Evolutionary conservation across 1,139 yeast species (phyloP), one percentile per base, ranked within the genome.

Genomic region (Geotrichum aggregatum): DNA sequence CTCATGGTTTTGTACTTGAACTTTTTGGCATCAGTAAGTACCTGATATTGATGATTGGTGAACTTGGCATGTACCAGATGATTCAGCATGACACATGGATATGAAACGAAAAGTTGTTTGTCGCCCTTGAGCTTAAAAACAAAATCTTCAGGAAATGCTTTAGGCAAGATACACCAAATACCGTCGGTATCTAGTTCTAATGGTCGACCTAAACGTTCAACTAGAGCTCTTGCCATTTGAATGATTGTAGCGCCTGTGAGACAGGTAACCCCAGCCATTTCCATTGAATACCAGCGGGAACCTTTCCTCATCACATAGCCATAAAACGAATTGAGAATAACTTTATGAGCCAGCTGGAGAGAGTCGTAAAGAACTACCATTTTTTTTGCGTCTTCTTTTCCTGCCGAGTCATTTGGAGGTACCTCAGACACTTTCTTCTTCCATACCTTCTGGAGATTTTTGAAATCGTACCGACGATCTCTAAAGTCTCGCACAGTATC

Each of bases 231-330:
- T 0, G 98, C 99, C 92, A 91, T 85, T 69, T 94, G 98, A 72
- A 94, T 94, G 61, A 94, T 92, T 0, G 95, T 88, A 0, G 98
- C 97, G 54, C 99, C 99, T 0, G 98, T 94, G 51, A 91, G 76
- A 76, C 98, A 94, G 0, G 99, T 94, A 16, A 94, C 95, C 57
- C 98, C 99, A 0, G 98, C 99, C 98, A 94, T 94, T 69, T 92
- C 98, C 95, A 94, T 91, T 0, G 98, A 92, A 64, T 91, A 94
- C 99, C 99, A 94, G 57, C 99, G 78, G 0, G 98, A 91, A 34
- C 98, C 99, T 65, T 92, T 94, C 71, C 99, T 80, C 98, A 94
- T 94, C 21, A 92, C 98, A 65, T 94, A 94, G 45, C 99, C 99
- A 63, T 94, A 94, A 66, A 94, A 94, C 0, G 98, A 92, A 65